A percentile compares a stretch with the other conserved stretches of the same genome.
phyloP scores from a whole-genome alignment of 1,284 basidiomycete genomes.

The Sanghuangporus baumii region DNA sequence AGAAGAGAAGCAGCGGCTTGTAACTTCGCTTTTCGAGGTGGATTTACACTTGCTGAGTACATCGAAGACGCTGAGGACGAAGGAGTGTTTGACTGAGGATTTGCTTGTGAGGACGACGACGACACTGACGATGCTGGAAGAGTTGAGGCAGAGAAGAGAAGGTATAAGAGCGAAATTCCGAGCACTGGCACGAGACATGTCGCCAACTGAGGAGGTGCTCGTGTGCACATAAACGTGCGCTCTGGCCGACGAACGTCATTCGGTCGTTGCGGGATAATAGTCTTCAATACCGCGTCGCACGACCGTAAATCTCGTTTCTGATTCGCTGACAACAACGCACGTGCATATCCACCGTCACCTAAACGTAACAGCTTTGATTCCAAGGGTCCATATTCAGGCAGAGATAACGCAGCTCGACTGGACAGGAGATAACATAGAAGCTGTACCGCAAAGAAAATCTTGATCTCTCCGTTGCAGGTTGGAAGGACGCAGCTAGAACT shows the following conservation, averaged over 20 bases:
- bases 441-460: no score
- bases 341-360: neutral
- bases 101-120: neutral
- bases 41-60: conserved; percentile 51
- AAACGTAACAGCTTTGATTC: no score
- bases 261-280: neutral
- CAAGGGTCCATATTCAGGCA: no score
- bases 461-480: no score
- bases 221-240: conserved; percentile 14
- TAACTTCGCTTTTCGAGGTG: conserved; percentile 48
- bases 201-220: neutral
- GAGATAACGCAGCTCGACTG: no score
- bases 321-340: conserved; percentile 9
- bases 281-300: conserved; percentile 8
- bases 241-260: neutral
- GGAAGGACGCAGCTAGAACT: no score
- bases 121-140: neutral
- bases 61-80: conserved; percentile 13
- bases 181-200: neutral
- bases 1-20: neutral
- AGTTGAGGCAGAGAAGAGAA: neutral
- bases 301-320: conserved; percentile 2
- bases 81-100: neutral
- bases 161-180: neutral
- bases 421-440: no score